These are phyloP conservation scores for Aechmea fasciata DNA, from an alignment of 176 grass and related monocot genomes.

Conservation along the genomic window DNA sequence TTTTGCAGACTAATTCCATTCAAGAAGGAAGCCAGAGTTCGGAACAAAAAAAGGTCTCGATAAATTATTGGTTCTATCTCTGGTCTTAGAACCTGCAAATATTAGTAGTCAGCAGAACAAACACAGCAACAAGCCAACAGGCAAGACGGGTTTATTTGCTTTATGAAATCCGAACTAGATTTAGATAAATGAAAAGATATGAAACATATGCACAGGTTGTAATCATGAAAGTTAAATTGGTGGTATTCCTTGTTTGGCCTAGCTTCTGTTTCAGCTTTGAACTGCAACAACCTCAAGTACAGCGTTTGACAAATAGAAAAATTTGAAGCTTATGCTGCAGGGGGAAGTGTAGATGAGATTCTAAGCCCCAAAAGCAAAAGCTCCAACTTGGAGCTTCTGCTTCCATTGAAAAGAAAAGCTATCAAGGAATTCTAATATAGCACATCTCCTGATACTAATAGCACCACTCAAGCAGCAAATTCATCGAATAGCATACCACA, in stretches of 20 bases:
- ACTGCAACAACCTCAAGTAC: too few species aligned
- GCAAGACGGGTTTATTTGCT: background rate
- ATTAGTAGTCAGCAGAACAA: slow-evolving; percentile 1
- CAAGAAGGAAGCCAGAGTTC: slow-evolving; percentile 85
- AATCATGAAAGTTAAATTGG: background rate
- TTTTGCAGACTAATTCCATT: slow-evolving; percentile 98
- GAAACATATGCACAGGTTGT: background rate
- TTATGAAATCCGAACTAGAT: slow-evolving; percentile 1
- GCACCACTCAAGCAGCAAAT: too few species aligned
- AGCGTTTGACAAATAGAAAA: too few species aligned
- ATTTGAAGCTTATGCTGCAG: too few species aligned
- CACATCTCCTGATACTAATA: too few species aligned
- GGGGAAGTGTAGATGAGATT: too few species aligned
- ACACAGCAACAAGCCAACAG: background rate
- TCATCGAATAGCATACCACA: too few species aligned
- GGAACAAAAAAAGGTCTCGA: slow-evolving; percentile 90
- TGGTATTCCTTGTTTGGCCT: background rate
- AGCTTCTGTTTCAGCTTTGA: too few species aligned
- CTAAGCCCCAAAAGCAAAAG: too few species aligned
- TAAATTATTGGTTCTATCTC: slow-evolving; percentile 98
- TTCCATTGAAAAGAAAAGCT: too few species aligned
- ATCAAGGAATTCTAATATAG: too few species aligned
- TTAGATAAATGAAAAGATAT: slow-evolving; percentile 19
- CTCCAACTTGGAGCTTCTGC: too few species aligned
- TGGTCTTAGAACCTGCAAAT: slow-evolving; percentile 75